A percentile compares a stretch with the other conserved stretches of the same genome.
Evolutionary conservation across 2,329 filamentous ascomycete genomes (phyloP).

Genomic region (Didymella pinodella): DNA sequence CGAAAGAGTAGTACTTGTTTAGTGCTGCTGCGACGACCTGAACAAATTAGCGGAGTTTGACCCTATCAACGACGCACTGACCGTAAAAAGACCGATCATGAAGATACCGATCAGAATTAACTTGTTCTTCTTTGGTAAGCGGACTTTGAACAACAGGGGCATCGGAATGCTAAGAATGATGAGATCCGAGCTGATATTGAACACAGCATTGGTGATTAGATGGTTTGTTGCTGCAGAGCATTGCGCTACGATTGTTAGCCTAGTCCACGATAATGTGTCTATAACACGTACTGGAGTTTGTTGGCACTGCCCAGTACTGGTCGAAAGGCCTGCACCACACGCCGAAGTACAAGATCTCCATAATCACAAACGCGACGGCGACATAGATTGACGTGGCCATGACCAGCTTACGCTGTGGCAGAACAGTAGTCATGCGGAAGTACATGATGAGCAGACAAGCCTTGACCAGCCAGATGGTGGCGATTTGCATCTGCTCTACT

Average conservation of each 20-base stretch:
- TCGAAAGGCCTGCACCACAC: conserved; percentile 64
- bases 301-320: conserved; percentile 62
- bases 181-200: conserved; percentile 58
- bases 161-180: conserved; percentile 58
- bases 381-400: conserved; percentile 57
- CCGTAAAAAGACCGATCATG: conserved; percentile 58
- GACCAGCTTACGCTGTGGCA: conserved; percentile 48
- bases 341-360: conserved; percentile 60
- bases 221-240: conserved; percentile 54
- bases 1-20: conserved; percentile 70
- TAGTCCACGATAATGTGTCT: no score
- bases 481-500: conserved; percentile 62
- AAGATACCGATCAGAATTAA: conserved; percentile 64
- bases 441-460: conserved; percentile 64
- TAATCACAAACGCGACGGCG: conserved; percentile 54
- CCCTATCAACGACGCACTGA: conserved; percentile 17
- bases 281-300: conserved; percentile 36
- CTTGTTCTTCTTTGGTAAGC: conserved; percentile 59
- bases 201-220: conserved; percentile 51
- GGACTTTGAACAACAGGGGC: conserved; percentile 56
- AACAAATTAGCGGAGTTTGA: not conserved
- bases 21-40: conserved; percentile 64
- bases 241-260: conserved; percentile 42
- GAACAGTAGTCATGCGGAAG: conserved; percentile 56
- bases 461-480: conserved; percentile 62